Conservation (phyloP, 371 early-diverging fungal genomes). For the Actinomortierella ambigua region DNA sequence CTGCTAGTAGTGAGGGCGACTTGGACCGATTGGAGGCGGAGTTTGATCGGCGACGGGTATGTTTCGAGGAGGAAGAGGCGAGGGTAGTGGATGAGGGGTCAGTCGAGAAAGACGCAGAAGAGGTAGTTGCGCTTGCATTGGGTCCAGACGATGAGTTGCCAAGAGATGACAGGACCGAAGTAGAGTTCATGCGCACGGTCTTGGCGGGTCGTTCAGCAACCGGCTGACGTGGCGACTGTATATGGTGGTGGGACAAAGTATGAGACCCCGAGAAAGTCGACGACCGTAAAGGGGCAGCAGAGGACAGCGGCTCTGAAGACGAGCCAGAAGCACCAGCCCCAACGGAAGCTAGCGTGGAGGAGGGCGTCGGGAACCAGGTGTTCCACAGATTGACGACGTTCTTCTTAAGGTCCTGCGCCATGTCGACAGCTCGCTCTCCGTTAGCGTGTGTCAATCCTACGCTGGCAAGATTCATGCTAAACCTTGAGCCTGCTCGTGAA, state of each 20-base stretch:
- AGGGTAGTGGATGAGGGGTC: too few species aligned
- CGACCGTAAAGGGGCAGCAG: background rate
- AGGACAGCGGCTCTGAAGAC: too few species aligned
- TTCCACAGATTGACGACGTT: slow-evolving; percentile 46
- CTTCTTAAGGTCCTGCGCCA: slow-evolving; percentile 43
- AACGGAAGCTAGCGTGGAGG: background rate
- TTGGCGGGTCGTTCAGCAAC: slow-evolving; percentile 14
- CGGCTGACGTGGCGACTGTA: background rate
- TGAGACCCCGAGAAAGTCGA: slow-evolving; percentile 22
- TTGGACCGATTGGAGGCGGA: too few species aligned
- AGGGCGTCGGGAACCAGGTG: slow-evolving; percentile 34
- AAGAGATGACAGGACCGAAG: background rate
- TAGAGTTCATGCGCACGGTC: slow-evolving; percentile 30
- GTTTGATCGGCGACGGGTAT: too few species aligned
- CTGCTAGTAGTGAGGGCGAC: too few species aligned
- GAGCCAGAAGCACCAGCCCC: too few species aligned
- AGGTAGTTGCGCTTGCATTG: too few species aligned
- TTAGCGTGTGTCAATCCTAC: slow-evolving; percentile 41
- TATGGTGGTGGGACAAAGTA: slow-evolving; percentile 20
- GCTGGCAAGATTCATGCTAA: slow-evolving; percentile 40
- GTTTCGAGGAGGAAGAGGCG: too few species aligned
- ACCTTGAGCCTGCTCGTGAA: slow-evolving; percentile 20
- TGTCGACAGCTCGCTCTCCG: slow-evolving; percentile 42
- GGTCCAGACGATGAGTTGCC: too few species aligned
- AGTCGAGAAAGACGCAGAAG: too few species aligned